Percentiles rank a stretch among this genome's conserved stretches.
Conservation (phyloP, 164 flowering plant species). For the Platanus orientalis region DNA sequence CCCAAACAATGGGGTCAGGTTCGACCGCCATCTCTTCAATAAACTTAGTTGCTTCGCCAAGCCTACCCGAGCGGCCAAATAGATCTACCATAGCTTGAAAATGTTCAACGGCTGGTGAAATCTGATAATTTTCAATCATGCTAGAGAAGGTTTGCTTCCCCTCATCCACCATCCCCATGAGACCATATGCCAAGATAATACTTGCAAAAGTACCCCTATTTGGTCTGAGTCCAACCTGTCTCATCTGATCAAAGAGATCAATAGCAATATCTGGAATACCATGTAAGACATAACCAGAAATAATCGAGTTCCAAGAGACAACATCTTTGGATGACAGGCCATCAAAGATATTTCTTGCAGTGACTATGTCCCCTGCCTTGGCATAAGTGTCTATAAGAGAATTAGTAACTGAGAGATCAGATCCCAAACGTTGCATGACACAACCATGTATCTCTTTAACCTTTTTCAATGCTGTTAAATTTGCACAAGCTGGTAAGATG, state of each 20-base stretch:
- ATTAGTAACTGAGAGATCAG: conserved; percentile 38
- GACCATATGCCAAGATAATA: conserved; percentile 39
- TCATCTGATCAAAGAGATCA: conserved; percentile 43
- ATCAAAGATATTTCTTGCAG: conserved; percentile 42
- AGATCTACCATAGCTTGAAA: conserved; percentile 47
- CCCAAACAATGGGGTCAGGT: conserved; percentile 39
- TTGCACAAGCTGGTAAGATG: conserved; percentile 1
- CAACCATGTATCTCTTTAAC: conserved; percentile 58
- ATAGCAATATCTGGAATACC: conserved; percentile 40
- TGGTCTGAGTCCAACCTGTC: conserved; percentile 31
- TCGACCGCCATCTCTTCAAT: conserved; percentile 36
- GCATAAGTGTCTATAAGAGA: conserved; percentile 48
- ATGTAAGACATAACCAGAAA: conserved; percentile 23
- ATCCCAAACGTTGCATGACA: conserved; percentile 35
- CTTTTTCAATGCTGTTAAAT: conserved; percentile 33
- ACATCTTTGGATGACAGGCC: conserved; percentile 34
- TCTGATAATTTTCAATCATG: conserved; percentile 38
- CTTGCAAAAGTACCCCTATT: conserved; percentile 44
- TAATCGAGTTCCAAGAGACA: conserved; percentile 6
- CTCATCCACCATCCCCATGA: conserved; percentile 39
- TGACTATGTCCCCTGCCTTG: conserved; percentile 42
- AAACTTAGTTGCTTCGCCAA: conserved; percentile 45
- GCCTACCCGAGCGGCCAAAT: conserved; percentile 56
- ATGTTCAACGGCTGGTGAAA: conserved; percentile 46
- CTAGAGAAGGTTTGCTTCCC: conserved; percentile 40